These are phyloP conservation scores for Candida sanyaensis DNA, from an alignment of 1,139 yeast genomes.

Conservation along the genomic window DNA sequence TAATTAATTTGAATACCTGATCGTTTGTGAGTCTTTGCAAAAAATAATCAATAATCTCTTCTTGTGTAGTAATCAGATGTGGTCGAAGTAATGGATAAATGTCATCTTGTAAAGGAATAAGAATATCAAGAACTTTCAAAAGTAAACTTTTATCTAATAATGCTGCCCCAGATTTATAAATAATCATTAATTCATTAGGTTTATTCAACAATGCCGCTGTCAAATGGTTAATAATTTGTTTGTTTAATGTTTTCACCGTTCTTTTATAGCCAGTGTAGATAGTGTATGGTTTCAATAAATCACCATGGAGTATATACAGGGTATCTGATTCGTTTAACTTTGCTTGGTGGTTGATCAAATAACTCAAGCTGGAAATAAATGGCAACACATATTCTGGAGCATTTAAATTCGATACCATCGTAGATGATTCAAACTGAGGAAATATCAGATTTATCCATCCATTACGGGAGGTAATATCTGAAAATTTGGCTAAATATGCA, in stretches of 20 bases:
- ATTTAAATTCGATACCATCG: not conserved
- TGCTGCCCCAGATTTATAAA: slow-evolving; percentile 1
- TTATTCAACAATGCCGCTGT: not conserved
- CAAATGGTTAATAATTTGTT: slow-evolving; percentile 5
- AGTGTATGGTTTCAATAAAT: slow-evolving; percentile 3
- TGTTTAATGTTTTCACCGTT: slow-evolving; percentile 2
- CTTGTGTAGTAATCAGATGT: not conserved
- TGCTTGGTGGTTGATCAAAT: not conserved
- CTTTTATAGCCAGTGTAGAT: slow-evolving; percentile 7
- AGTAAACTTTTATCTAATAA: not conserved
- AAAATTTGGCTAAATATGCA: not conserved
- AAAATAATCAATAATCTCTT: not conserved
- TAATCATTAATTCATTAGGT: slow-evolving; percentile 4
- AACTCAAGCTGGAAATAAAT: slow-evolving; percentile 1
- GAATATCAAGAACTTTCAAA: not conserved
- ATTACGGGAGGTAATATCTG: slow-evolving; percentile 4
- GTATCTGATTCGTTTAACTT: slow-evolving; percentile 7
- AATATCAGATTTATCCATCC: slow-evolving; percentile 13
- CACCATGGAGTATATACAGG: slow-evolving; percentile 6
- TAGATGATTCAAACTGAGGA: slow-evolving; percentile 8
- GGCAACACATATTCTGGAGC: slow-evolving; percentile 3
- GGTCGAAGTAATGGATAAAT: not conserved
- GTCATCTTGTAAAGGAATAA: not conserved
- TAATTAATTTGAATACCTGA: not conserved
- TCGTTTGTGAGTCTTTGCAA: not conserved